Percentiles rank a stretch among this genome's conserved stretches.
Evolutionary conservation across 441 rosid species (phyloP).

Genomic region (Gossypium gossypioides): DNA sequence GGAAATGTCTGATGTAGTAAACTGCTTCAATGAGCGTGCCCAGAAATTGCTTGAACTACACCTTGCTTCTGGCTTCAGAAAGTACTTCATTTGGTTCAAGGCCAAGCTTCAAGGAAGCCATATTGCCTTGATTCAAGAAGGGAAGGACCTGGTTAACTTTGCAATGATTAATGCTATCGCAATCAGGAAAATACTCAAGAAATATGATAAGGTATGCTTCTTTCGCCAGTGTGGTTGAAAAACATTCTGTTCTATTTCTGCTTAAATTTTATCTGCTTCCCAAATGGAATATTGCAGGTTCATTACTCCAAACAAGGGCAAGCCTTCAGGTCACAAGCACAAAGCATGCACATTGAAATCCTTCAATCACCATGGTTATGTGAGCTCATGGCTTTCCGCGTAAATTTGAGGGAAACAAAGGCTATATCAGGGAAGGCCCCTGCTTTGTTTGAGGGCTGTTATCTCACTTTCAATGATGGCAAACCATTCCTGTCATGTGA

Average conservation of each 20-base stretch:
- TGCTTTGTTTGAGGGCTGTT: conserved; percentile 59
- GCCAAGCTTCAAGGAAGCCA: conserved; percentile 41
- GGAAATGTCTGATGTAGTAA: conserved; percentile 74
- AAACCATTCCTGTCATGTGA: conserved; percentile 67
- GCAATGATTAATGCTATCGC: conserved; percentile 74
- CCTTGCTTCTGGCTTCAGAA: conserved; percentile 64
- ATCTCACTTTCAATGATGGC: conserved; percentile 42
- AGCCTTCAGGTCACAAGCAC: conserved; percentile 78
- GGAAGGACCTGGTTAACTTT: conserved; percentile 66
- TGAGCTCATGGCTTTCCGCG: conserved; percentile 82
- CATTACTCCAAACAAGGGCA: conserved; percentile 88
- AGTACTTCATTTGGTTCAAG: conserved; percentile 58
- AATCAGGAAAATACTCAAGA: conserved; percentile 80
- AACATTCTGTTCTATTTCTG: background rate
- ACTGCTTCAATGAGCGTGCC: conserved; percentile 67
- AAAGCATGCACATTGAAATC: conserved; percentile 74
- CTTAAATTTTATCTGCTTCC: background rate
- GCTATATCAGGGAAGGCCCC: conserved; percentile 30
- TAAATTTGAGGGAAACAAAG: conserved; percentile 59
- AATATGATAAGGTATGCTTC: conserved; percentile 68
- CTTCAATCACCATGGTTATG: conserved; percentile 91
- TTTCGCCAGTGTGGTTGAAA: too few relatives aligned
- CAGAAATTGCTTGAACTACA: conserved; percentile 71
- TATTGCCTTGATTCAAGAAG: conserved; percentile 55
- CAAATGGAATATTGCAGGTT: conserved; percentile 32